Percentiles rank a stretch among this genome's conserved stretches.
phyloP scores from a whole-genome alignment of 352 stramenopile genomes.

The Phytophthora palmivora region DNA sequence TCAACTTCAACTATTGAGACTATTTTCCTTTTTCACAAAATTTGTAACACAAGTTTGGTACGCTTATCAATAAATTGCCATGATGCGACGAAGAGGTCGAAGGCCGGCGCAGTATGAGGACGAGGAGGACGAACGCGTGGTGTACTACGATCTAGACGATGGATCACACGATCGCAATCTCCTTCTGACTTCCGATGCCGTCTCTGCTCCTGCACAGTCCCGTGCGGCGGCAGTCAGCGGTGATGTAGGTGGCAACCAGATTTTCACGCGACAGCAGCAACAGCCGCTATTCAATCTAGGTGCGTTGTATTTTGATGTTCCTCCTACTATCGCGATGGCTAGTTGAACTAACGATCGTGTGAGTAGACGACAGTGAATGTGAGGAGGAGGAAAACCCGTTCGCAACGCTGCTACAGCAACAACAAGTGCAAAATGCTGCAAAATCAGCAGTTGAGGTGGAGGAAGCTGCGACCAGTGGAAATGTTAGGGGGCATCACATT shows the following conservation, averaged over 20 bases:
- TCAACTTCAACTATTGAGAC: not conserved
- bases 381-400: constrained; percentile 66
- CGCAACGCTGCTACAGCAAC: constrained; percentile 55
- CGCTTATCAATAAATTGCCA: constrained; percentile 5
- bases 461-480: not conserved
- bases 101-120: constrained; percentile 20
- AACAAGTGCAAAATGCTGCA: constrained; percentile 5
- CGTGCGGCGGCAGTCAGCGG: constrained; percentile 4
- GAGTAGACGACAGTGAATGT: constrained; percentile 42
- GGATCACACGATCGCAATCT: constrained; percentile 30
- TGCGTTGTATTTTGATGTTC: constrained; percentile 12
- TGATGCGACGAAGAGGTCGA: constrained; percentile 13
- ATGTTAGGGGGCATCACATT: not conserved
- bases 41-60: constrained; percentile 1
- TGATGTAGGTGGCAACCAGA: constrained; percentile 31
- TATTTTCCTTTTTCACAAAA: constrained; percentile 1
- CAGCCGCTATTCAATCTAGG: constrained; percentile 49
- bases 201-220: not conserved
- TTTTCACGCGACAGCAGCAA: constrained; percentile 50
- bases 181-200: constrained; percentile 29
- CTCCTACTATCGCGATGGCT: not conserved
- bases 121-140: constrained; percentile 53
- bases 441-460: constrained; percentile 5
- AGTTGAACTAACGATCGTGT: constrained; percentile 9
- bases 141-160: constrained; percentile 69